phyloP scores from a whole-genome alignment of 2,329 filamentous ascomycete species.

The Sarocladiaceae sp. region DNA sequence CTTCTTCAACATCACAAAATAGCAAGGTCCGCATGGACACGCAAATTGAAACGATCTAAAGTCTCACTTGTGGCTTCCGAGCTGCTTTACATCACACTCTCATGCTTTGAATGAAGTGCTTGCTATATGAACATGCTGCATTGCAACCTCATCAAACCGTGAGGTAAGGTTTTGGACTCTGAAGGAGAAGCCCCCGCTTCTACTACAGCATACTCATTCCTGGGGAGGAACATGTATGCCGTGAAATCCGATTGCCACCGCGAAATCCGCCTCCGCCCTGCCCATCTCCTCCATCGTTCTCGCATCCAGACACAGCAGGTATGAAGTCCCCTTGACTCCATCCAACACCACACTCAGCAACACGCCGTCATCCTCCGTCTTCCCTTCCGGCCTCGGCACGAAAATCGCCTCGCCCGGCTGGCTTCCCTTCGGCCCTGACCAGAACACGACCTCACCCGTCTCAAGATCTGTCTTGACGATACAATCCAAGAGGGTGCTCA shows the following conservation, averaged over 20 bases:
- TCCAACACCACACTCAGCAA: conserved; percentile 59
- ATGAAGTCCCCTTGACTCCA: conserved; percentile 51
- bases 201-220: not conserved
- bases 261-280: conserved; percentile 54
- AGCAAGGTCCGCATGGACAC: no score
- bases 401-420: conserved; percentile 67
- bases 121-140: no score
- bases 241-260: conserved; percentile 60
- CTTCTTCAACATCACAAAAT: no score
- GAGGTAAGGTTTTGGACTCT: no score
- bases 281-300: conserved; percentile 57
- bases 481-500: conserved; percentile 54
- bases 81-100: no score
- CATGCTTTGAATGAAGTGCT: no score
- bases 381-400: conserved; percentile 35
- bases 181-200: no score
- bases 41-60: no score
- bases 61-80: no score
- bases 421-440: conserved; percentile 52
- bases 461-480: conserved; percentile 59
- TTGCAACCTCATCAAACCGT: no score
- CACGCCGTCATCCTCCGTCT: conserved; percentile 56
- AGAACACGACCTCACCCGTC: conserved; percentile 45
- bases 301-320: conserved; percentile 60
- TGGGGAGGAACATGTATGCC: conserved; percentile 41